phyloP scores from a whole-genome alignment of 164 flowering plant species.

The Tetracentron sinense region DNA sequence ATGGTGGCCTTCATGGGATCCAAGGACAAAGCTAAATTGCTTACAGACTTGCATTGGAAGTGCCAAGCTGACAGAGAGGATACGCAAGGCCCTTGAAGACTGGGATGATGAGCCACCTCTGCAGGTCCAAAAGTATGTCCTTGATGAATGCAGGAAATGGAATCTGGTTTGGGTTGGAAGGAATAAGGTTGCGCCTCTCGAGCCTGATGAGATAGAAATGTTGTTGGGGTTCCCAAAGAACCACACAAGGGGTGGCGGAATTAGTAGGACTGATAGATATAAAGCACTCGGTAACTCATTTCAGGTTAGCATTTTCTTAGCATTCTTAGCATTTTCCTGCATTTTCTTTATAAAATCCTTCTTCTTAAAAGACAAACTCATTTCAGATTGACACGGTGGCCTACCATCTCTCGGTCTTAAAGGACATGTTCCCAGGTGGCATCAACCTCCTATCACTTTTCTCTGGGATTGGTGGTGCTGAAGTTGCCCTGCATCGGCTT shows the following conservation, averaged over 20 bases:
- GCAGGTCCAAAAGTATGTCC: conserved; percentile 50
- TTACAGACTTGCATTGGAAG: conserved; percentile 68
- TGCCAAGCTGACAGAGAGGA: conserved; percentile 69
- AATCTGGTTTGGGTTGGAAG: conserved; percentile 94
- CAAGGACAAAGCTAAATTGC: conserved; percentile 73
- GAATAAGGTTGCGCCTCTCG: conserved; percentile 84
- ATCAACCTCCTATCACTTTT: conserved; percentile 71
- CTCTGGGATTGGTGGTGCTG: conserved; percentile 90
- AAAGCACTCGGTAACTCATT: conserved; percentile 87
- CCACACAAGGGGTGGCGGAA: conserved; percentile 92
- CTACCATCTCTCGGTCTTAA: conserved; percentile 77
- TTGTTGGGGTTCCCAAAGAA: conserved; percentile 81
- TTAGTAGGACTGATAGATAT: conserved; percentile 75
- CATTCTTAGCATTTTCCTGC: neutral
- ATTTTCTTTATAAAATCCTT: neutral
- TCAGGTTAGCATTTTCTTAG: conserved; percentile 41
- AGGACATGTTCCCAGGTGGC: conserved; percentile 61
- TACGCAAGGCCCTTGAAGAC: conserved; percentile 54
- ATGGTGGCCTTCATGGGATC: conserved; percentile 98
- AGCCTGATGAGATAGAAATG: conserved; percentile 78
- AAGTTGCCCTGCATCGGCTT: conserved; percentile 85
- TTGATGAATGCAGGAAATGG: conserved; percentile 79
- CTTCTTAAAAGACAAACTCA: neutral
- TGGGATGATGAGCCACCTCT: conserved; percentile 57
- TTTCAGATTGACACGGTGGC: conserved; percentile 86